Conservation (phyloP, 176 grass and related monocot species). For the Phoenix dactylifera region DNA sequence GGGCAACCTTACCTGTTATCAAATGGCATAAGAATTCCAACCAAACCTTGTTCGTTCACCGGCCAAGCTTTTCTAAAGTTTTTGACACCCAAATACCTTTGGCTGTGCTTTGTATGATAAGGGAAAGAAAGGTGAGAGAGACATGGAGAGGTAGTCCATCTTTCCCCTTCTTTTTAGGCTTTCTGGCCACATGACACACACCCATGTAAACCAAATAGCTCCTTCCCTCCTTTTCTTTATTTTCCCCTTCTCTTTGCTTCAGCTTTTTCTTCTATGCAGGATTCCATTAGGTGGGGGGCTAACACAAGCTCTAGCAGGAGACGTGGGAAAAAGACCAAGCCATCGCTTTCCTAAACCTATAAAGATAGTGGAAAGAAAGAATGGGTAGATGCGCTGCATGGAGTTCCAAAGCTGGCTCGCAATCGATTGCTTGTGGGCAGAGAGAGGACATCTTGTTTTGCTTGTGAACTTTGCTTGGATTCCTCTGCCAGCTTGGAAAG, state of each 20-base stretch:
- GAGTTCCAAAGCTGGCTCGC: neutral
- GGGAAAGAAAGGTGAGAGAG: neutral
- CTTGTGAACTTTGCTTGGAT: neutral
- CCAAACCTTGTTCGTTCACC: no score
- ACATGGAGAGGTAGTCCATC: neutral
- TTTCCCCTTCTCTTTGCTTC: neutral
- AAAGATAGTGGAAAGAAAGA: neutral
- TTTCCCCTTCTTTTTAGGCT: neutral
- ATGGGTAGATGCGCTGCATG: neutral
- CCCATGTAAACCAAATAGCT: neutral
- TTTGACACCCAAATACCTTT: no score
- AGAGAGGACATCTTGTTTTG: neutral
- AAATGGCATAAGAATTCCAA: no score
- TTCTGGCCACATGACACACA: neutral
- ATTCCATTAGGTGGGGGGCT: neutral
- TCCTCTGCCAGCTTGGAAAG: constrained; percentile 3
- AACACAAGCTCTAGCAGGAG: neutral
- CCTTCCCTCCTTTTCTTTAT: neutral
- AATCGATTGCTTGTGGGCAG: neutral
- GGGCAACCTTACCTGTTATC: no score
- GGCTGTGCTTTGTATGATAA: no score
- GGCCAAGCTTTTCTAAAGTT: no score
- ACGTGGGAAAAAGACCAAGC: neutral
- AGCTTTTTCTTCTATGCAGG: neutral
- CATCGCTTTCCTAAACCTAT: neutral